Base-by-base conservation (phyloP, 192 early-diverging fungal species). In the Pilobolus umbonatus region DNA sequence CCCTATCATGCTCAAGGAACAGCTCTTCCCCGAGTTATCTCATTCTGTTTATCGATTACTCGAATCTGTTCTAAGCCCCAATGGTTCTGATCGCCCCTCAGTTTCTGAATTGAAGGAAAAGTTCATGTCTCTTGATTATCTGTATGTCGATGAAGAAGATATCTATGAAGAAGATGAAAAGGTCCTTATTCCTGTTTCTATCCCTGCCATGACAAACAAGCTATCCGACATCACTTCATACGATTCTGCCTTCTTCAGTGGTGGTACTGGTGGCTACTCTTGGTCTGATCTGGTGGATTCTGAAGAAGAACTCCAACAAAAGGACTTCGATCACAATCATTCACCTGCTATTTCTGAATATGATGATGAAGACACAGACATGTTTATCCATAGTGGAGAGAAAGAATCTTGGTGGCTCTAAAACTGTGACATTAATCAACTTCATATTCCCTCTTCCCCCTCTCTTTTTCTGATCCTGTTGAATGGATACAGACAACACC, bases 21-120 rank as follows among this genome's bases (percentile, higher is more conserved):
- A n/a, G n/a, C 70, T 83, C 69, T 80, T 83, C 53, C 81, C 81
- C 7, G 28, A 49, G 2, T 32, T 83, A 55, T 76, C 81, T 31
- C 32, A 65, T 9, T 49, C 62, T 19, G 62, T 62, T 5, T 60
- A 67, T 29, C 64, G 67, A 14, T 74, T 83, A 35, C 61, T 83
- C 53, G 67, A 71, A 35, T 55, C 58, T 29, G 69, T 73, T 24
- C 69, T 83, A 14, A 64, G 69, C 31, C 36, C 74, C 15, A 68
- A 80, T 53, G 73, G 79, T n/a, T 60, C 65, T 15, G 58, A 75
- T 28, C 76, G 81, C 9, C 50, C 49, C 14, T 60, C 69, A 44
- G 65, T 75, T 38, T 30, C 49, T 38, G 61, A 77, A 60, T 30
- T 76, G 17, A 53, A 63, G 40, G 47, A 58, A 42, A 47, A 68